These are phyloP conservation scores for Sordaria brevicollis DNA, from an alignment of 495 filamentous ascomycete genomes.

Conservation along the genomic window DNA sequence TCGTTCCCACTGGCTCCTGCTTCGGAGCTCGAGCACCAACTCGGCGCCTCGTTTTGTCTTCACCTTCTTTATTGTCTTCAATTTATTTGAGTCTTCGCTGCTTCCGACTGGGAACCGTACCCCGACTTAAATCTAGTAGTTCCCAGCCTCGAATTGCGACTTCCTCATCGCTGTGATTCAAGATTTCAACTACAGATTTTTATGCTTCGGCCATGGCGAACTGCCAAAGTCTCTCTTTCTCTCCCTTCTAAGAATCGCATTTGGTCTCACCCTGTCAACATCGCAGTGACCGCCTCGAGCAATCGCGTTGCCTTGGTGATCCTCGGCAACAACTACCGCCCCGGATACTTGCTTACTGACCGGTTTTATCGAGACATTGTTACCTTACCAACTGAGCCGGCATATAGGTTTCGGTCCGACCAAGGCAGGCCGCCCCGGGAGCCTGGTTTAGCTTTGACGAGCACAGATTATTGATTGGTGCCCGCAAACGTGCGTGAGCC, in stretches of 20 bases:
- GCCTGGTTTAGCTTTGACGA: neutral
- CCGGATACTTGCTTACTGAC: neutral
- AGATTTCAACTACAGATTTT: neutral
- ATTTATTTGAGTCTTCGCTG: neutral
- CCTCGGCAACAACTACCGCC: neutral
- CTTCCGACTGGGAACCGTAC: neutral
- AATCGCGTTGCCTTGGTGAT: neutral
- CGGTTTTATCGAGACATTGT: neutral
- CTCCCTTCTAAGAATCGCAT: no score
- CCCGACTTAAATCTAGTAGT: neutral
- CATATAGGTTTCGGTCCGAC: neutral
- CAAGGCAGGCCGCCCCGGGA: neutral
- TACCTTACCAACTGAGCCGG: neutral
- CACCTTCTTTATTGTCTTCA: neutral
- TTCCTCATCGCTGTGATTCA: neutral
- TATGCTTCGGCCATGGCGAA: neutral
- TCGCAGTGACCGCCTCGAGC: neutral
- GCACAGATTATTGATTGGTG: slow-evolving; percentile 6
- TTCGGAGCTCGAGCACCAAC: neutral
- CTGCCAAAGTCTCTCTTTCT: neutral
- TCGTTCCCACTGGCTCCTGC: neutral
- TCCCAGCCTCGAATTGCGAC: neutral
- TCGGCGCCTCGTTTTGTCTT: neutral
- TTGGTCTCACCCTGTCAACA: neutral
- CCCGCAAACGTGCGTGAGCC: slow-evolving; percentile 3